Base-by-base conservation (phyloP, 257 asterid genomes). In the Verbascum thapsus region DNA sequence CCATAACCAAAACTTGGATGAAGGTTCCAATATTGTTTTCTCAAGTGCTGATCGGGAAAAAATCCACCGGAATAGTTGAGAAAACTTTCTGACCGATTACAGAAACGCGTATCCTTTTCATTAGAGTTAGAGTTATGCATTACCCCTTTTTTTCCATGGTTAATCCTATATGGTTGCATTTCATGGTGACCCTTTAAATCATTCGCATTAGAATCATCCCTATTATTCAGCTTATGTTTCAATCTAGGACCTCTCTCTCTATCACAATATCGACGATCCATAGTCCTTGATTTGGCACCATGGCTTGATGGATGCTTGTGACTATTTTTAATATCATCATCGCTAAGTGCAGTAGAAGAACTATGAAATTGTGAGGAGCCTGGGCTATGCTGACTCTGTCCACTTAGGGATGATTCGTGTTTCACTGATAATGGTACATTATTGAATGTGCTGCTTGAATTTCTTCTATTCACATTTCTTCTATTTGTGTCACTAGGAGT, bases 361-460 rank as follows among this genome's bases (percentile, higher is more conserved):
- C 79, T 63, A 47, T 26, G 53, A 76, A 70, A 80, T 62, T 70
- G 42, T 74, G 76, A 75, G 45, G 55, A 64, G 45, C 67, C 66
- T 22, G 64, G 77, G 61, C 68, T 62, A 47, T 13, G 70, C 50
- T 26, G 80, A 58, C 76, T 64, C 64, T 55, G 49, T 54, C 56
- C 72, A 56, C 73, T 69, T 53, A 56, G 56, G 10, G 67, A 59
- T 44, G 85, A 69, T 60, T 74, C 78, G 49, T 70, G 68, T 56
- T 74, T 71, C 68, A 45, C 52, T 63, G 48, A 19, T 18, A 66
- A 66, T 53, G 76, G 61, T 39, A 37, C 63, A 51, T 65, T 56
- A 67, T 65, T 48, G 32, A 59, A 49, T 53, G 49, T 39, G 66
- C 64, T 67, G 43, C 57, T 64, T 26, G 37, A 41, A 40, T 39